Evolutionary conservation across 2,329 filamentous ascomycete species (phyloP).

Genomic region (Eutypa lata): DNA sequence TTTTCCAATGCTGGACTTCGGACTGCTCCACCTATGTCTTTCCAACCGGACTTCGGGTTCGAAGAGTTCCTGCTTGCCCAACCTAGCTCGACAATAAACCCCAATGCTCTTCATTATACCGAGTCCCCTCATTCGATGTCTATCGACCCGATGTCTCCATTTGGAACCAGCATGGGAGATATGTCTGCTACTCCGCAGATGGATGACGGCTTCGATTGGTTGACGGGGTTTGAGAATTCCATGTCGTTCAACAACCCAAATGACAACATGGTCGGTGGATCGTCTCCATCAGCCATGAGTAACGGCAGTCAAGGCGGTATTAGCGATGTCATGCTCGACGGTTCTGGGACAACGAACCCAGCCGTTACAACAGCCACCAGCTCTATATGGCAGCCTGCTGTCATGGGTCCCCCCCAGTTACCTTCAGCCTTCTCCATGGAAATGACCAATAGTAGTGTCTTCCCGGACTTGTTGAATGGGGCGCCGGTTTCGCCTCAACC

Average conservation of each 20-base stretch:
- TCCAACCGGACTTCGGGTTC: slow-evolving; percentile 65
- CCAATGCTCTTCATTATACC: slow-evolving; percentile 77
- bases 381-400: slow-evolving; percentile 66
- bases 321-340: slow-evolving; percentile 89
- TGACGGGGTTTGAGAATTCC: slow-evolving; percentile 74
- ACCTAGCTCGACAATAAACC: slow-evolving; percentile 65
- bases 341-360: slow-evolving; percentile 58
- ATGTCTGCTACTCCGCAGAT: slow-evolving; percentile 56
- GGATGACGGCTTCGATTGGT: slow-evolving; percentile 82
- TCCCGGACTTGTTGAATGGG: slow-evolving; percentile 72
- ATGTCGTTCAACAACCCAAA: slow-evolving; percentile 67
- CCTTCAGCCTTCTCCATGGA: slow-evolving; percentile 72
- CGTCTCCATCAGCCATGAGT: slow-evolving; percentile 93
- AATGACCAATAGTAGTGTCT: slow-evolving; percentile 66
- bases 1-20: slow-evolving; percentile 61
- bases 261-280: slow-evolving; percentile 84
- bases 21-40: slow-evolving; percentile 68
- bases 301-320: slow-evolving; percentile 88
- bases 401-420: slow-evolving; percentile 68
- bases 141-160: slow-evolving; percentile 61
- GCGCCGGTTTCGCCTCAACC: slow-evolving; percentile 77
- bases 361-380: slow-evolving; percentile 49
- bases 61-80: slow-evolving; percentile 66
- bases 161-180: slow-evolving; percentile 54
- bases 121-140: slow-evolving; percentile 69